Percentiles rank a stretch among this genome's conserved stretches.
Evolutionary conservation across 2,329 filamentous ascomycete genomes (phyloP).

Genomic region (Anisogramma anomala): DNA sequence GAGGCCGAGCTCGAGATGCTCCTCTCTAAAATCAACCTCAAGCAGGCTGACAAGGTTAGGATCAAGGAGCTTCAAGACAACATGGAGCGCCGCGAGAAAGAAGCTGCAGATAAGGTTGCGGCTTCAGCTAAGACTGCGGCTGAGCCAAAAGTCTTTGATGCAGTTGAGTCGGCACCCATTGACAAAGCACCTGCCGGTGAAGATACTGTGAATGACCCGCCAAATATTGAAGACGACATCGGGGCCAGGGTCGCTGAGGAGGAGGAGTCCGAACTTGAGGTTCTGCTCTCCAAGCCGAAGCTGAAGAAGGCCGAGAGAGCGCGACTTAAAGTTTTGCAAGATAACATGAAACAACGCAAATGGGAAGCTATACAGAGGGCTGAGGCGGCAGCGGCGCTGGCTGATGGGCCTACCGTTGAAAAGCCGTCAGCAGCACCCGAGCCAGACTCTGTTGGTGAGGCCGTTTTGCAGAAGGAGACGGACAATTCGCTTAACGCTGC

Average conservation of each 20-base stretch:
- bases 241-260: conserved; percentile 9
- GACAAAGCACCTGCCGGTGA: conserved; percentile 1
- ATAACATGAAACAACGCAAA: conserved; percentile 8
- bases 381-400: not conserved
- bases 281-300: conserved; percentile 7
- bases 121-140: not conserved
- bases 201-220: not conserved
- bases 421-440: not conserved
- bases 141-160: not conserved
- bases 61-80: conserved; percentile 11
- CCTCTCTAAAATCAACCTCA: conserved; percentile 9
- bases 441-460: conserved; percentile 2
- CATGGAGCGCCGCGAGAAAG: conserved; percentile 7
- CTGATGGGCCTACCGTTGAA: not conserved
- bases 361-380: conserved; percentile 5
- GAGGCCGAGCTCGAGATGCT: conserved; percentile 9
- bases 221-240: conserved; percentile 1
- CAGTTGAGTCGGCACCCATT: not conserved
- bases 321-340: conserved; percentile 10
- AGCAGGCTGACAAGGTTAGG: conserved; percentile 5
- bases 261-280: conserved; percentile 10
- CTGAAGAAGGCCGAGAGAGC: conserved; percentile 8
- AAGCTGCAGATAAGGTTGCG: conserved; percentile 5
- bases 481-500: conserved; percentile 6
- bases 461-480: not conserved